Evolutionary conservation across 768 basidiomycete species (phyloP), one percentile per base, ranked within the genome.

Genomic region (Leccinum disarticulatum): DNA sequence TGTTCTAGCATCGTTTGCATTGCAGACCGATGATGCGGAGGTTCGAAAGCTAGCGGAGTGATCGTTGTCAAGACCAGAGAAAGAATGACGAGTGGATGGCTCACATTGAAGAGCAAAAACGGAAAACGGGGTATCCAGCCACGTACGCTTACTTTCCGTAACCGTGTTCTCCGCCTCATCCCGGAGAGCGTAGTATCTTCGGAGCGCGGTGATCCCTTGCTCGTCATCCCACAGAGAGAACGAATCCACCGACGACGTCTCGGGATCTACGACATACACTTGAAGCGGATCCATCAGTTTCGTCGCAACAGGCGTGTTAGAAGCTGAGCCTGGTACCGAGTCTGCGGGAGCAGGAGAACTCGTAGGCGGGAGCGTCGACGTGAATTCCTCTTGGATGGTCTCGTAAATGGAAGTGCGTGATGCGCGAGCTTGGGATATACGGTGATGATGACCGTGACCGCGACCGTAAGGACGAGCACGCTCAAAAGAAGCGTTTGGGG

Each of bases 1-100:
- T 90, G 84, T 54, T 89, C 82, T 1, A 93, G 76, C 57, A 93
- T 74, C 0, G 88, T 88, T 63, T 83, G 82, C 86, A 92, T 91
- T 8, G 81, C 86, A 6, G 79, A 76, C 4, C 82, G 83, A 63
- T 89, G 79, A 3, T 73, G 71, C 4, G 90, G 90, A 30, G 89
- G 90, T 50, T 86, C 74, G 71, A 91, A 92, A 2, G 87, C 90
- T 91, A 62, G 19, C 57, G 5, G 36, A 46, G 36, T 15, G 35
- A 15, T 15, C 35, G 35, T 25, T 22, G 35, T 63, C 48, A 66
- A 61, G 28, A 17, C 27, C 15, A 49, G 43, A 10, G 14, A n/a
- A 28, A 30, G 17, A 51, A 5, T 19, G 4, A 10, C 60, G 25
- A 5, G 11, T n/a, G 4, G 33, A 55, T 8, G 6, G 79, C 87